Evolutionary conservation across 1,284 basidiomycete genomes (phyloP).

Genomic region (Ustilago tritici): DNA sequence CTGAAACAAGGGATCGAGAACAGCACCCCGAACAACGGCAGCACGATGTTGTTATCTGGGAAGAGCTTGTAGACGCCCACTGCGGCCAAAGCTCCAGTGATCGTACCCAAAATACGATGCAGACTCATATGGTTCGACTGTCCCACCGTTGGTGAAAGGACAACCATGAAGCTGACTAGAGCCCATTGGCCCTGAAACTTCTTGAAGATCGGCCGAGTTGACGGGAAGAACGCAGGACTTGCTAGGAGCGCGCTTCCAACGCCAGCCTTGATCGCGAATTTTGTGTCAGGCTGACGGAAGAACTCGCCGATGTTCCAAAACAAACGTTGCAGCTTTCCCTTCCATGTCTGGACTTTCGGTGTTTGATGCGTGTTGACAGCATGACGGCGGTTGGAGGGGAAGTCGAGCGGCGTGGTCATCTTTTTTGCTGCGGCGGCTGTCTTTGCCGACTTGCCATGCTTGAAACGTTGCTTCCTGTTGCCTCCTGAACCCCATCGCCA

Average conservation of each 20-base stretch:
- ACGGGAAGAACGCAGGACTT: conserved; percentile 84
- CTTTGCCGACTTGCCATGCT: conserved; percentile 6
- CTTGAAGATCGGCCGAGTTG: conserved; percentile 81
- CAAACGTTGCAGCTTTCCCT: conserved; percentile 67
- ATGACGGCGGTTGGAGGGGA: conserved; percentile 84
- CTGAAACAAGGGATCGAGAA: conserved; percentile 95
- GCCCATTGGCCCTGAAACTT: conserved; percentile 93
- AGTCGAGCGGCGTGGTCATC: conserved; percentile 74
- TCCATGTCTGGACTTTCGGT: conserved; percentile 72
- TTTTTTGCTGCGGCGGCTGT: conserved; percentile 48
- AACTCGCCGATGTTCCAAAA: conserved; percentile 82
- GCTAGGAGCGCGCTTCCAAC: conserved; percentile 80
- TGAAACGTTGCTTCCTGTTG: conserved; percentile 1
- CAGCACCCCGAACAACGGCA: conserved; percentile 87
- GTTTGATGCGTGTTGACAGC: conserved; percentile 86
- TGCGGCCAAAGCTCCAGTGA: conserved; percentile 81
- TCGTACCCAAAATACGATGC: conserved; percentile 59
- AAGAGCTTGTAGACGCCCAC: conserved; percentile 77
- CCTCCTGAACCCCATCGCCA: conserved; percentile 26
- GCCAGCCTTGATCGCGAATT: conserved; percentile 88
- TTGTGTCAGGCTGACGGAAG: conserved; percentile 80
- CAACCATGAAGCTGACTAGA: conserved; percentile 80
- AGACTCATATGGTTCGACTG: conserved; percentile 67
- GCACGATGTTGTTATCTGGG: conserved; percentile 79
- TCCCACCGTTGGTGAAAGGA: conserved; percentile 66